Percentiles rank a stretch among this genome's conserved stretches.
Evolutionary conservation across 1,284 basidiomycete species (phyloP).

Genomic region (Marasmius fiardii): DNA sequence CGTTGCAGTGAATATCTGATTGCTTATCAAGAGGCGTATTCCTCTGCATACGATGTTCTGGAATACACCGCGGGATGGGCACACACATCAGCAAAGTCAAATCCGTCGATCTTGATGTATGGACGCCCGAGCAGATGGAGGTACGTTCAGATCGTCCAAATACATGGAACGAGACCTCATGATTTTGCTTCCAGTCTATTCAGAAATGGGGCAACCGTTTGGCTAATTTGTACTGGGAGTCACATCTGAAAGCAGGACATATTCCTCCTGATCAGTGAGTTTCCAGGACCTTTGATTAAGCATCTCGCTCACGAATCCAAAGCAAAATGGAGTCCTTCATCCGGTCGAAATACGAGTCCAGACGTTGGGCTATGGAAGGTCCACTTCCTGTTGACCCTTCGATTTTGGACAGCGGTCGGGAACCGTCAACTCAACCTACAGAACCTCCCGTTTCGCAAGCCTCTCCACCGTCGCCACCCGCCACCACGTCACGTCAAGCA

Average conservation of each 20-base stretch:
- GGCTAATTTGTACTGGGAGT: slow-evolving; percentile 97
- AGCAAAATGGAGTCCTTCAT: slow-evolving; percentile 99
- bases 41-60: slow-evolving; percentile 97
- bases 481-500: slow-evolving; percentile 27
- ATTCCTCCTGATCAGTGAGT: slow-evolving; percentile 93
- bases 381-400: slow-evolving; percentile 83
- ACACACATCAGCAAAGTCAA: slow-evolving; percentile 98
- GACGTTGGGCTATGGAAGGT: slow-evolving; percentile 90
- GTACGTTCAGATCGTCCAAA: slow-evolving; percentile 40
- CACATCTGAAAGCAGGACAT: slow-evolving; percentile 91
- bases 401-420: slow-evolving; percentile 57
- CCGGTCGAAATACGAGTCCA: slow-evolving; percentile 93
- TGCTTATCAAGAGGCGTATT: slow-evolving; percentile 73
- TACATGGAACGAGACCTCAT: not conserved
- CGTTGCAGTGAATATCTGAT: not conserved
- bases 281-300: not conserved
- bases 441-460: slow-evolving; percentile 26
- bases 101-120: slow-evolving; percentile 95
- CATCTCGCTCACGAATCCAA: slow-evolving; percentile 7
- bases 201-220: slow-evolving; percentile 93
- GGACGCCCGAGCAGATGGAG: slow-evolving; percentile 98
- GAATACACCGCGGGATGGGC: slow-evolving; percentile 97
- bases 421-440: slow-evolving; percentile 24
- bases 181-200: slow-evolving; percentile 54
- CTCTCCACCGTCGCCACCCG: slow-evolving; percentile 23